Evolutionary conservation across 78 protist genomes (phyloP).

Genomic region (Dictyostelium intermedium): DNA sequence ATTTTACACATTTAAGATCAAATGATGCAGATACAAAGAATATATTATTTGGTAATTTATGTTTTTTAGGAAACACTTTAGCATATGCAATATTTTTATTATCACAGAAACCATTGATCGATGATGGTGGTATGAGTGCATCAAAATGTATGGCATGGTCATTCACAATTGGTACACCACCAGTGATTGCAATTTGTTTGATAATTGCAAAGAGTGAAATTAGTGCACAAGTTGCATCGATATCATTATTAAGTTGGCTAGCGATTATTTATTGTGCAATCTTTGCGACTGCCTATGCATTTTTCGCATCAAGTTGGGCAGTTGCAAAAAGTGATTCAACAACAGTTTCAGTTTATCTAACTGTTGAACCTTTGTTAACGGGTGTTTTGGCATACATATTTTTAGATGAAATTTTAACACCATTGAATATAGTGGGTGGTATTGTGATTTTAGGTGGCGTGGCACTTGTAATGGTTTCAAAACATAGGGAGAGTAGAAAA

Average conservation of each 20-base stretch:
- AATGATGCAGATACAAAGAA: not conserved
- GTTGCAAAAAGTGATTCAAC: slow-evolving; percentile 36
- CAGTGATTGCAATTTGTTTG: not conserved
- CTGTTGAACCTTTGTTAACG: slow-evolving; percentile 42
- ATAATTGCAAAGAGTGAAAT: not conserved
- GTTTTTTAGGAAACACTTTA: slow-evolving; percentile 62
- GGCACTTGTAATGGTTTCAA: slow-evolving; percentile 34
- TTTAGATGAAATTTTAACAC: slow-evolving; percentile 22
- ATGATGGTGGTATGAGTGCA: slow-evolving; percentile 4
- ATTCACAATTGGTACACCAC: slow-evolving; percentile 44
- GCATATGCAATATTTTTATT: slow-evolving; percentile 58
- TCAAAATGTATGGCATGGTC: slow-evolving; percentile 52
- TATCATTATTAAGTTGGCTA: not conserved
- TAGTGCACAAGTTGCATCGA: not conserved
- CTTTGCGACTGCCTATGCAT: slow-evolving; percentile 46
- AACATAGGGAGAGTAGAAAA: slow-evolving; percentile 31
- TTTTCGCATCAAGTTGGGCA: slow-evolving; percentile 42
- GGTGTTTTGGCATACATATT: slow-evolving; percentile 22
- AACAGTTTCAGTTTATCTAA: slow-evolving; percentile 41
- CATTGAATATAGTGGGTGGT: slow-evolving; percentile 44
- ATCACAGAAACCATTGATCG: slow-evolving; percentile 35
- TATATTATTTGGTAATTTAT: slow-evolving; percentile 38
- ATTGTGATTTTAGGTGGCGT: slow-evolving; percentile 31
- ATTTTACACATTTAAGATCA: slow-evolving; percentile 23
- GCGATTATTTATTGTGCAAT: slow-evolving; percentile 27